Evolutionary conservation across 139 green algal genomes (phyloP).

Genomic region (Chlamydomonas incerta): DNA sequence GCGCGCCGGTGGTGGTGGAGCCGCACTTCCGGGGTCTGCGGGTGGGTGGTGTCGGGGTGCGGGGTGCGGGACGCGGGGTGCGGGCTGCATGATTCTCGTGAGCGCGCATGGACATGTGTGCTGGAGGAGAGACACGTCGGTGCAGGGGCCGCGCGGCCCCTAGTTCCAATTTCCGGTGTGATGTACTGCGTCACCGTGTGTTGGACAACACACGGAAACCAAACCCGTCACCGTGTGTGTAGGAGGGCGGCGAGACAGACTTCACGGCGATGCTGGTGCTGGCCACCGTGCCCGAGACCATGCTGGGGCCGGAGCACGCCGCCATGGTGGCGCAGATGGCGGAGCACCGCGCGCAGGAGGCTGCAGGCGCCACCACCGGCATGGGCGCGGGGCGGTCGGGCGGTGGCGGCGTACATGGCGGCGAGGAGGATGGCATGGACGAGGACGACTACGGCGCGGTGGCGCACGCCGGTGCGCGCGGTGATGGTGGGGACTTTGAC

Average conservation of each 20-base stretch:
- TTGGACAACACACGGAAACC: too few relatives aligned
- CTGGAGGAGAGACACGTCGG: not conserved
- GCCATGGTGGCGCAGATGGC: too few relatives aligned
- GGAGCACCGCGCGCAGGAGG: constrained; percentile 12
- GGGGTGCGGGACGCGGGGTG: not conserved
- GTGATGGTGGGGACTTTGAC: not conserved
- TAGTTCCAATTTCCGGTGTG: not conserved
- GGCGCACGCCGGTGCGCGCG: too few relatives aligned
- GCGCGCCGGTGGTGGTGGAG: constrained; percentile 69
- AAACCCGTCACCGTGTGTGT: too few relatives aligned
- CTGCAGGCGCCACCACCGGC: not conserved
- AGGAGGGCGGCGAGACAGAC: constrained; percentile 56
- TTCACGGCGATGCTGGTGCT: constrained; percentile 77
- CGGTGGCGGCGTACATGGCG: not conserved
- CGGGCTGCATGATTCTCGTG: too few relatives aligned
- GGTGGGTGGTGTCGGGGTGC: too few relatives aligned
- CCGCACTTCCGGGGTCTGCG: constrained; percentile 49
- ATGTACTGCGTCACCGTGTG: too few relatives aligned
- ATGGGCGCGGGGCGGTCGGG: too few relatives aligned
- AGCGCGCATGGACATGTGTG: not conserved
- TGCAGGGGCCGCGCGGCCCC: not conserved
- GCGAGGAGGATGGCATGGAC: not conserved
- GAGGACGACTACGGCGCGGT: not conserved
- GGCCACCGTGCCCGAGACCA: constrained; percentile 51
- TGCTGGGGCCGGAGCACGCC: not conserved